Evolutionary conservation across 345 rosid species (phyloP).

Genomic region (Streptanthus diversifolius): DNA sequence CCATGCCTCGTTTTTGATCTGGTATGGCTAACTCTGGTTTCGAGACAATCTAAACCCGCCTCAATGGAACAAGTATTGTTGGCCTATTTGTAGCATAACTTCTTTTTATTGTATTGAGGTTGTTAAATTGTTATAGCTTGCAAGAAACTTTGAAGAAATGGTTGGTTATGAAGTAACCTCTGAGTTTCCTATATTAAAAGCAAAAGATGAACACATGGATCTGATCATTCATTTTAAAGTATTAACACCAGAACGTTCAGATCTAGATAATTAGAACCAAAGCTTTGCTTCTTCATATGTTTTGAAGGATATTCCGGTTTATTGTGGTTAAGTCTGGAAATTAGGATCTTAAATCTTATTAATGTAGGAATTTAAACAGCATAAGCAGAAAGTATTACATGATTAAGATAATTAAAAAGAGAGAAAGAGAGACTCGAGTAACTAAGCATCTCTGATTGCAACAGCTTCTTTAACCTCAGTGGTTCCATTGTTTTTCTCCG

Average conservation of each 20-base stretch:
- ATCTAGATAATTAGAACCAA: slow-evolving; percentile 4
- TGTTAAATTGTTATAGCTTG: slow-evolving; percentile 1
- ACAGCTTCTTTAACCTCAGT: slow-evolving; percentile 31
- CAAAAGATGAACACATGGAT: not conserved
- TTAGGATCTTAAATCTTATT: slow-evolving; percentile 14
- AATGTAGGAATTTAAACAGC: not conserved
- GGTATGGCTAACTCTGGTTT: slow-evolving; percentile 10
- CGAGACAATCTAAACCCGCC: not conserved
- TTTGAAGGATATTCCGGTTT: not conserved
- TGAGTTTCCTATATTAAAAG: slow-evolving; percentile 1
- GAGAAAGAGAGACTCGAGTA: not conserved
- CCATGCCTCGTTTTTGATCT: slow-evolving; percentile 20
- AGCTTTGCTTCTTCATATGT: slow-evolving; percentile 1
- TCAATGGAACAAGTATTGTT: slow-evolving; percentile 8
- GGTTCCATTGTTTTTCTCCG: slow-evolving; percentile 23
- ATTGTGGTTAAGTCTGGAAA: not conserved
- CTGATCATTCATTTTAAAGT: not conserved
- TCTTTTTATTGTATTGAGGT: not conserved
- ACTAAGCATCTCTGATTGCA: slow-evolving; percentile 38
- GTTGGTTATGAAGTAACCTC: slow-evolving; percentile 8
- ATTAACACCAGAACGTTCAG: slow-evolving; percentile 17
- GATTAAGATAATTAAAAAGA: not conserved
- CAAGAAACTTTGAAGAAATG: not conserved
- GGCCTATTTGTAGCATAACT: slow-evolving; percentile 5
- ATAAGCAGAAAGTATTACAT: slow-evolving; percentile 13